Evolutionary conservation across 192 early-diverging fungal genomes (phyloP).

Genomic region (Coemansia sp.): DNA sequence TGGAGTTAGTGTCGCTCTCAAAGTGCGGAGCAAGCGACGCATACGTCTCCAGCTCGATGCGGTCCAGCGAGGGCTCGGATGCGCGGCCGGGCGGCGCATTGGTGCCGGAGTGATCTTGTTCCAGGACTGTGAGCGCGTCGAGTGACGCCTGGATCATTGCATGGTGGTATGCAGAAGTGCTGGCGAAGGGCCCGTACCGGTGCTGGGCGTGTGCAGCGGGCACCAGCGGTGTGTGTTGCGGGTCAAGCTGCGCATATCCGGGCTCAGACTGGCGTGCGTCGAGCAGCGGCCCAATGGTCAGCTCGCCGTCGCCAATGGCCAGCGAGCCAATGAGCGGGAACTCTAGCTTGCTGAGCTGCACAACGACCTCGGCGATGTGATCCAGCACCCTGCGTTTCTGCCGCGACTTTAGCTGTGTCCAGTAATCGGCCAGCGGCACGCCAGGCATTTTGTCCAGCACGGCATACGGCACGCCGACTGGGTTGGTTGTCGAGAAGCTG

Average conservation of each 20-base stretch:
- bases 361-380: conserved; percentile 30
- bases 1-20: neutral
- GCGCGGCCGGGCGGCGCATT: too few species aligned
- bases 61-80: conserved; percentile 22
- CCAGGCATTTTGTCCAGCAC: conserved; percentile 12
- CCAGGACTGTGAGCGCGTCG: conserved; percentile 13
- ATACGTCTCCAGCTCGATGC: conserved; percentile 26
- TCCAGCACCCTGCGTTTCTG: conserved; percentile 28
- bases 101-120: too few species aligned
- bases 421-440: conserved; percentile 15
- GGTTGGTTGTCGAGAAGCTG: conserved; percentile 25
- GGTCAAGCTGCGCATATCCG: conserved; percentile 14
- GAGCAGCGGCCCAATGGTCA: conserved; percentile 30
- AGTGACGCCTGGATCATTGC: conserved; percentile 27
- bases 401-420: conserved; percentile 11
- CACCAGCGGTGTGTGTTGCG: too few species aligned
- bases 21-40: neutral
- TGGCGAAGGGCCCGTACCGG: conserved; percentile 20
- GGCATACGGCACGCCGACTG: conserved; percentile 37
- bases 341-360: conserved; percentile 24
- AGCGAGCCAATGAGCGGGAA: conserved; percentile 36
- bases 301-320: conserved; percentile 5
- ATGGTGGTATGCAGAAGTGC: conserved; percentile 12
- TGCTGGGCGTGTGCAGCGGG: too few species aligned
- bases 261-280: conserved; percentile 22